Percentiles rank a stretch among this genome's conserved stretches.
phyloP scores from a whole-genome alignment of 768 basidiomycete genomes.

The Mycena capillaripes region DNA sequence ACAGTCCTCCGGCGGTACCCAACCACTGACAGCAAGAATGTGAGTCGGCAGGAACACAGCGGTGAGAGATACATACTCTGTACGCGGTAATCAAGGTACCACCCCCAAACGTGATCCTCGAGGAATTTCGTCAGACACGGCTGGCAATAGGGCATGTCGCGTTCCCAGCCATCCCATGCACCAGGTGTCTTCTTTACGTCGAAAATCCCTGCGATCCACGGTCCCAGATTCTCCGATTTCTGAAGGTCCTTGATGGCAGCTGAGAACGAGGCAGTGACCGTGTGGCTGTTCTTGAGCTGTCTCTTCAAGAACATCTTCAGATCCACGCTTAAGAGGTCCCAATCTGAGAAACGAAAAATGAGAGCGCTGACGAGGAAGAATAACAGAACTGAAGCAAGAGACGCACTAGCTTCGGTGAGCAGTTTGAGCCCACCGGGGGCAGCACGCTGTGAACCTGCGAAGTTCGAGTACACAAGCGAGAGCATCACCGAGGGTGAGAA shows the following conservation, averaged over 20 bases:
- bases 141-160: conserved; percentile 13
- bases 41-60: neutral
- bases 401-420: conserved; percentile 24
- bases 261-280: neutral
- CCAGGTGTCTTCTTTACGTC: neutral
- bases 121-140: conserved; percentile 20
- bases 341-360: neutral
- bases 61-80: neutral
- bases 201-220: neutral
- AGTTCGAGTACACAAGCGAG: too few relatives aligned
- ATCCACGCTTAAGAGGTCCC: neutral
- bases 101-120: conserved; percentile 25
- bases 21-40: neutral
- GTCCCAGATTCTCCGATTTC: neutral
- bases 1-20: too few relatives aligned
- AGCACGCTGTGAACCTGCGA: conserved; percentile 18
- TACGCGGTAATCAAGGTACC: conserved; percentile 7
- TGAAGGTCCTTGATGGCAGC: neutral
- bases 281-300: neutral
- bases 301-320: neutral
- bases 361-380: neutral
- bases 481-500: too few relatives aligned
- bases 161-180: neutral
- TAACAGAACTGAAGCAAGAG: neutral
- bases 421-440: conserved; percentile 13